These are phyloP conservation scores for Aspergillus carbonarius DNA, from an alignment of 2,329 filamentous ascomycete species.

Conservation along the genomic window DNA sequence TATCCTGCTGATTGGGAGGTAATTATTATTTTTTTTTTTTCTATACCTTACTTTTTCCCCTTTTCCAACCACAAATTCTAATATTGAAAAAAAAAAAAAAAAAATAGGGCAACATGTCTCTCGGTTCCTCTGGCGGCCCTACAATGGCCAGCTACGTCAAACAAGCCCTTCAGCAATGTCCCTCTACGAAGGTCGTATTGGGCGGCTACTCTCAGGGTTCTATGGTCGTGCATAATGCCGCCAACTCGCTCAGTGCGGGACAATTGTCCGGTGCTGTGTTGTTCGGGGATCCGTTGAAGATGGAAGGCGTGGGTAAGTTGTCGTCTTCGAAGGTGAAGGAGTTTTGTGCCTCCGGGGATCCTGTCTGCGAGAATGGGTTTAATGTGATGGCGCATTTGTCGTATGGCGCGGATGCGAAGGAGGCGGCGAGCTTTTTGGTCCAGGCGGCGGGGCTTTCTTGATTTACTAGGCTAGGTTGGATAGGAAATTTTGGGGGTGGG, in stretches of 20 bases:
- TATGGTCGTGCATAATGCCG: slow-evolving; percentile 37
- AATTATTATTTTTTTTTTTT: too few species aligned
- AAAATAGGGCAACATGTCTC: slow-evolving; percentile 26
- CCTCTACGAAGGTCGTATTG: slow-evolving; percentile 34
- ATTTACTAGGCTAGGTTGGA: too few species aligned
- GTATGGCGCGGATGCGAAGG: slow-evolving; percentile 38
- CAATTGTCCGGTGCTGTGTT: slow-evolving; percentile 44
- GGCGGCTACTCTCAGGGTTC: slow-evolving; percentile 38
- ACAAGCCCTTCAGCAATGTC: slow-evolving; percentile 31
- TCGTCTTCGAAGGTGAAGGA: slow-evolving; percentile 45
- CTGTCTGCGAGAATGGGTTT: slow-evolving; percentile 51
- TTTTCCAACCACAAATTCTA: too few species aligned
- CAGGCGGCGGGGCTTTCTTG: slow-evolving; percentile 21
- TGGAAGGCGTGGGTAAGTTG: slow-evolving; percentile 41
- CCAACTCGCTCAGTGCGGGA: slow-evolving; percentile 29
- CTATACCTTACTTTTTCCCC: too few species aligned
- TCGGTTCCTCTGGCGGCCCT: slow-evolving; percentile 31
- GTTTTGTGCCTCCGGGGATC: slow-evolving; percentile 52
- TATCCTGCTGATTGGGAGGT: slow-evolving; percentile 31
- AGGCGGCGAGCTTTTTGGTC: slow-evolving; percentile 41
- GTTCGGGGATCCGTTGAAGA: slow-evolving; percentile 49
- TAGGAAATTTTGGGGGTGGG: too few species aligned
- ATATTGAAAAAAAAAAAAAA: too few species aligned
- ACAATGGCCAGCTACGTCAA: slow-evolving; percentile 31
- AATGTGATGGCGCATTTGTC: slow-evolving; percentile 44